phyloP scores from a whole-genome alignment of 257 asterid species.

The Thymus mandschuricus region DNA sequence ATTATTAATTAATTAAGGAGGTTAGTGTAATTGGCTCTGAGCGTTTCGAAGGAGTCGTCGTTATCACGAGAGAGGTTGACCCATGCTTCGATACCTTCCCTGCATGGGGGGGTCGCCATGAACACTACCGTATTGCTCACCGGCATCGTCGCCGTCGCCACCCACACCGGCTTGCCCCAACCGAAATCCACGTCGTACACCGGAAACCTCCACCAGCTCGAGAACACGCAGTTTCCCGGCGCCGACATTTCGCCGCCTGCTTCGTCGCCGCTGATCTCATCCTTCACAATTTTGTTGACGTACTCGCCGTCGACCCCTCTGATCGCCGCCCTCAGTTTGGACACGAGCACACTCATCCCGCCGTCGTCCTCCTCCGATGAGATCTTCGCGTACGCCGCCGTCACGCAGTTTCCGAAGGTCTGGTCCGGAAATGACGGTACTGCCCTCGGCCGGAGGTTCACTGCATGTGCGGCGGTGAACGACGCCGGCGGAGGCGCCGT shows the following conservation, averaged over 20 bases:
- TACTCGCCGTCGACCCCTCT: neutral
- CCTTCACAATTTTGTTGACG: neutral
- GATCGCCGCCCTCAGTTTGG: neutral
- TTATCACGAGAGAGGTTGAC: neutral
- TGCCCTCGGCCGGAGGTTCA: neutral
- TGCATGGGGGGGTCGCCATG: neutral
- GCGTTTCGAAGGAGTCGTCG: neutral
- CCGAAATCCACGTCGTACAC: conserved; percentile 21
- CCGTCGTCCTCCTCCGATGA: neutral
- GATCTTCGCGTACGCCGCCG: neutral
- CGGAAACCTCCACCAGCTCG: neutral
- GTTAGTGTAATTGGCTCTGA: neutral
- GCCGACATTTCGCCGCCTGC: no score
- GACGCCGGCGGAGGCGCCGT: neutral
- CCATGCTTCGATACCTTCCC: neutral
- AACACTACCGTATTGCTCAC: neutral
- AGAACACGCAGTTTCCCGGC: neutral
- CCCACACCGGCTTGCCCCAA: conserved; percentile 22
- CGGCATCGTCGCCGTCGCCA: neutral
- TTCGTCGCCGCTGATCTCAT: neutral
- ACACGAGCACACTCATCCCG: neutral
- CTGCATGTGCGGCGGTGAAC: neutral
- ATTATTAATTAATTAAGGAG: neutral
- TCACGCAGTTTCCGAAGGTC: neutral
- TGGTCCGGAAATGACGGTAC: neutral